Evolutionary conservation across 2,329 filamentous ascomycete species (phyloP).

Genomic region (Apiospora hydei): DNA sequence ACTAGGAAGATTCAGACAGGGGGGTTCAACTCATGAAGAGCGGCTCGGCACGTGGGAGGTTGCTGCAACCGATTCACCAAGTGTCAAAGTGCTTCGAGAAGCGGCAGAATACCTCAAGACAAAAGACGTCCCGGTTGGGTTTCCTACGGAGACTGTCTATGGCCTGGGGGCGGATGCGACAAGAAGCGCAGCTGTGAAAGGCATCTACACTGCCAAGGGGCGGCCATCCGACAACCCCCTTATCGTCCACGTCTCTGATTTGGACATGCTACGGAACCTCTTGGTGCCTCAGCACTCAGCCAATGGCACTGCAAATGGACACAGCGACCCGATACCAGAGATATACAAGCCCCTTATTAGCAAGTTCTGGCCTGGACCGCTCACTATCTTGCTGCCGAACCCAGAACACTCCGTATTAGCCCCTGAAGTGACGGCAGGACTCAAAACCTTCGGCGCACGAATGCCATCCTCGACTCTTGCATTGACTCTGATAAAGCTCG

Average conservation of each 20-base stretch:
- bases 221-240: constrained; percentile 93
- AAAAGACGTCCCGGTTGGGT: constrained; percentile 82
- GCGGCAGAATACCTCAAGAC: constrained; percentile 72
- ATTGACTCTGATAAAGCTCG: constrained; percentile 81
- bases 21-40: constrained; percentile 31
- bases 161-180: constrained; percentile 97
- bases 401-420: constrained; percentile 75
- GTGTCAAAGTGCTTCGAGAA: constrained; percentile 55
- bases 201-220: constrained; percentile 93
- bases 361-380: constrained; percentile 90
- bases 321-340: constrained; percentile 63
- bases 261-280: constrained; percentile 75
- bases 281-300: constrained; percentile 48
- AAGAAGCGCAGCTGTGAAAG: constrained; percentile 79
- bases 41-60: constrained; percentile 39
- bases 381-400: constrained; percentile 88
- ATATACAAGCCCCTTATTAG: constrained; percentile 82
- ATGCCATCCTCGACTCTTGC: constrained; percentile 90
- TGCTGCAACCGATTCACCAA: constrained; percentile 32
- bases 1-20: constrained; percentile 38
- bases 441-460: constrained; percentile 85
- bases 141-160: constrained; percentile 98
- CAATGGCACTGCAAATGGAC: constrained; percentile 36
- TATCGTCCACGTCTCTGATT: constrained; percentile 88
- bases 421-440: constrained; percentile 88